Base-by-base conservation (phyloP, 495 filamentous ascomycete species). In the Pseudoneurospora amorphoporcata region DNA sequence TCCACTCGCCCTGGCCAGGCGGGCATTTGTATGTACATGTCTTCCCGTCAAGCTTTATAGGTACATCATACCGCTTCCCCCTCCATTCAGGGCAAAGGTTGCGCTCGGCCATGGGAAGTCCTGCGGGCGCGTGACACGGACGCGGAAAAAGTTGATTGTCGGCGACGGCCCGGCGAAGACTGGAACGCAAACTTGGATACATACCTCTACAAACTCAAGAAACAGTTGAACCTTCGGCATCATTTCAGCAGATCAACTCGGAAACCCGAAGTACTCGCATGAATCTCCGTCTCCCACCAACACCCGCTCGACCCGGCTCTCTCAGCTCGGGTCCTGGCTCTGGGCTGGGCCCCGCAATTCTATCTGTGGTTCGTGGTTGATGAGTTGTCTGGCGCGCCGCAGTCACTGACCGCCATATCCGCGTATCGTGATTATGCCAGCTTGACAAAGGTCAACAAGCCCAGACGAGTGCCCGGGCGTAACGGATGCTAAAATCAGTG, bases 401-500 rank as follows among this genome's bases (percentile, higher is more conserved):
- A 69, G 37, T 72, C 53, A 70, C 42, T 77, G 76, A 77, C 74
- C 72, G 76, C 74, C 69, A 76, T 43, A 23, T 23, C 23, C 23
- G 23, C 23, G 1, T 23, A 77, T 74, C 29, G 72, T 69, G 45
- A 72, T 72, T 72, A 42, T 47, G 23, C 39, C 70, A 45, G 29
- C 38, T 41, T 29, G 32, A 61, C 14, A 9, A 32, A 23, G 17
- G 17, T 37, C 69, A 32, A 47, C 47, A 4, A 53, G 45, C 9
- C 19, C 45, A 37, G 35, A 37, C 35, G 45, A 23, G 45, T 53
- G 19, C 9, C 17, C 68, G 38, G n/a, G 68, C 43, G 23, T 4
- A 39, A n/a, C 58, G 32, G 35, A 72, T 53, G 69, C 68, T 70
- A 58, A 29, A 47, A 68, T 1, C 40, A 53, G 72, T 76, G 74